A percentile compares a stretch with the other conserved stretches of the same genome.
These are phyloP conservation scores for Paecilomyces niveus DNA, from an alignment of 2,329 filamentous ascomycete genomes.

Conservation along the genomic window DNA sequence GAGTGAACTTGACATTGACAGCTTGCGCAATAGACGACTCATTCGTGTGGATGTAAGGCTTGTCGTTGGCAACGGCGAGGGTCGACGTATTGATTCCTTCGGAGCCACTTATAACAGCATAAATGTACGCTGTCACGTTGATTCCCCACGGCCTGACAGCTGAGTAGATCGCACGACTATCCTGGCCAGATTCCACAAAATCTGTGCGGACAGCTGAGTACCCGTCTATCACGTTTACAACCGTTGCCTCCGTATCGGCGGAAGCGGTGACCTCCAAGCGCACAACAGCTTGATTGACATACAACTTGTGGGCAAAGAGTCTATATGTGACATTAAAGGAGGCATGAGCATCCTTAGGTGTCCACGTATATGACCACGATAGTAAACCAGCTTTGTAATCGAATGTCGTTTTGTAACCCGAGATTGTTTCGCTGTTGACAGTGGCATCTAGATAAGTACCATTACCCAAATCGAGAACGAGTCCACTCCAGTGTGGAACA, in stretches of 20 bases:
- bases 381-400: slow-evolving; percentile 58
- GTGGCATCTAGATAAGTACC: slow-evolving; percentile 53
- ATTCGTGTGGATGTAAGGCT: slow-evolving; percentile 48
- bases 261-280: slow-evolving; percentile 53
- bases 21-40: slow-evolving; percentile 59
- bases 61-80: slow-evolving; percentile 37
- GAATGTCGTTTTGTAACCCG: slow-evolving; percentile 53
- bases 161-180: slow-evolving; percentile 54
- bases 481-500: slow-evolving; percentile 60
- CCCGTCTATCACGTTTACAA: slow-evolving; percentile 63
- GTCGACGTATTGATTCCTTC: slow-evolving; percentile 36
- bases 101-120: slow-evolving; percentile 36
- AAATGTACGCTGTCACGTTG: slow-evolving; percentile 56
- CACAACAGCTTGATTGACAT: slow-evolving; percentile 56
- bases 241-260: slow-evolving; percentile 46
- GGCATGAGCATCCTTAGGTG: slow-evolving; percentile 40
- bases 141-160: slow-evolving; percentile 59
- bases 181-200: slow-evolving; percentile 50
- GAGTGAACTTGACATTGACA: slow-evolving; percentile 46
- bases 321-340: slow-evolving; percentile 56
- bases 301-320: slow-evolving; percentile 59
- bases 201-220: slow-evolving; percentile 59
- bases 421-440: slow-evolving; percentile 52
- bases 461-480: slow-evolving; percentile 51
- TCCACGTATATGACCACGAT: slow-evolving; percentile 62